A percentile compares a stretch with the other conserved stretches of the same genome.
phyloP scores from a whole-genome alignment of 2,329 filamentous ascomycete genomes.

The Diaporthe eres region DNA sequence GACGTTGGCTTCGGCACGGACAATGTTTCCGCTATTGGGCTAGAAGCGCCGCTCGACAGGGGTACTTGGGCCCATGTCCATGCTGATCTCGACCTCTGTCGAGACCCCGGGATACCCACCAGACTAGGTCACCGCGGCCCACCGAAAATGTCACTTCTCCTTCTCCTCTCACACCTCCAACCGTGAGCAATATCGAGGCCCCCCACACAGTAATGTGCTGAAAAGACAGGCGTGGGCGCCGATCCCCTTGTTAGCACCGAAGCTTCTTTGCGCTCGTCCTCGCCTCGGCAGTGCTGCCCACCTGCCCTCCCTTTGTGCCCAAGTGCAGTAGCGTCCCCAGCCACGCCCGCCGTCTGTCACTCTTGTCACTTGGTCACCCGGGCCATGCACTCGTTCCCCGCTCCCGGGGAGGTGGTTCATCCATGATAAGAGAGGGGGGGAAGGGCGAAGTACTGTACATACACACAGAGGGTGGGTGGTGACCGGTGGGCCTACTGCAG shows the following conservation, averaged over 20 bases:
- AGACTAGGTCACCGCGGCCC: neutral
- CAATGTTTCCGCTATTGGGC: slow-evolving; percentile 16
- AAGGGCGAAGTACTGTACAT: neutral
- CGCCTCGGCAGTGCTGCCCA: neutral
- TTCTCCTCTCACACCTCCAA: neutral
- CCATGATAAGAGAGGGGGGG: neutral
- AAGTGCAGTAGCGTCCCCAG: slow-evolving; percentile 17
- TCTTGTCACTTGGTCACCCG: neutral
- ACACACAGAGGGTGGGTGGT: neutral
- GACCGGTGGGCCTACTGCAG: neutral
- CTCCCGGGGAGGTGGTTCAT: slow-evolving; percentile 18
- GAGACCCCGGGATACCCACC: neutral
- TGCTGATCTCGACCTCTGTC: neutral
- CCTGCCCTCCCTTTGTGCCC: too few species aligned
- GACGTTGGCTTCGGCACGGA: slow-evolving; percentile 1
- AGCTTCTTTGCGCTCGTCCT: slow-evolving; percentile 12
- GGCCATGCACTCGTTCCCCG: neutral
- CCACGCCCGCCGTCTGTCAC: neutral
- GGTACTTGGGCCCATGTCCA: neutral
- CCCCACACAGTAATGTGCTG: neutral
- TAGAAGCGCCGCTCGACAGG: slow-evolving; percentile 11
- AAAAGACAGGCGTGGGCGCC: neutral
- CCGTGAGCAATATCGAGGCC: neutral
- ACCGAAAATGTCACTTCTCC: neutral
- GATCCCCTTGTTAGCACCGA: neutral